These are phyloP conservation scores for Scheffersomyces quercinus DNA, from an alignment of 1,139 yeast species.

Conservation along the genomic window DNA sequence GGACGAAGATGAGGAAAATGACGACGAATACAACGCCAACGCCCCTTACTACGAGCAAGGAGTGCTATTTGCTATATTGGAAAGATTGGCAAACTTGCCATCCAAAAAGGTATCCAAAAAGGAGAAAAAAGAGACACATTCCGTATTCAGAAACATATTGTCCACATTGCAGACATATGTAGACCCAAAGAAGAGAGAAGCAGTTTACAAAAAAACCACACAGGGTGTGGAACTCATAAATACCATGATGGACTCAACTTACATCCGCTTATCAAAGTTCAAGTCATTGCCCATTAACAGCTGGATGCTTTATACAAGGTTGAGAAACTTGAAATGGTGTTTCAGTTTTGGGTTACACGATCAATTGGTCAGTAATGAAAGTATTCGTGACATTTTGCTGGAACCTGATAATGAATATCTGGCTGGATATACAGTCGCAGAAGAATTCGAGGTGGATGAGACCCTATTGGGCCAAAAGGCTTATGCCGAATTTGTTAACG, in stretches of 20 bases:
- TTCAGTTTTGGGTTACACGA: slow-evolving; percentile 67
- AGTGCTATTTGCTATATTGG: slow-evolving; percentile 45
- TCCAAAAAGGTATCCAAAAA: slow-evolving; percentile 60
- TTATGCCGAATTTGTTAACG: slow-evolving; percentile 12
- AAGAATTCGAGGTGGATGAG: slow-evolving; percentile 8
- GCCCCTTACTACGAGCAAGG: slow-evolving; percentile 64
- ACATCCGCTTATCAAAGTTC: slow-evolving; percentile 55
- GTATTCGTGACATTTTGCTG: slow-evolving; percentile 42
- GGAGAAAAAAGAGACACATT: slow-evolving; percentile 60
- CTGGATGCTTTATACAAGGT: slow-evolving; percentile 65
- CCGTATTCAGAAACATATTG: slow-evolving; percentile 63
- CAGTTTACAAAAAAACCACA: slow-evolving; percentile 33
- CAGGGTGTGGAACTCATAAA: slow-evolving; percentile 44
- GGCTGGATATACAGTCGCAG: background rate
- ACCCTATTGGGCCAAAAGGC: slow-evolving; percentile 8
- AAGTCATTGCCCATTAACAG: slow-evolving; percentile 61
- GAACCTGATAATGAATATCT: slow-evolving; percentile 37
- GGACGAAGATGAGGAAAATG: slow-evolving; percentile 25
- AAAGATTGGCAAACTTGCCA: slow-evolving; percentile 51
- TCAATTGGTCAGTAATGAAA: slow-evolving; percentile 56
- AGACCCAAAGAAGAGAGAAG: slow-evolving; percentile 36
- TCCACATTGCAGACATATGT: slow-evolving; percentile 50
- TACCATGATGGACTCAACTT: slow-evolving; percentile 41
- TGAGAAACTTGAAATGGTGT: slow-evolving; percentile 69
- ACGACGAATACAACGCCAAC: slow-evolving; percentile 42